phyloP scores from a whole-genome alignment of 192 early-diverging fungal species.

The Entophlyctis helioformis region DNA sequence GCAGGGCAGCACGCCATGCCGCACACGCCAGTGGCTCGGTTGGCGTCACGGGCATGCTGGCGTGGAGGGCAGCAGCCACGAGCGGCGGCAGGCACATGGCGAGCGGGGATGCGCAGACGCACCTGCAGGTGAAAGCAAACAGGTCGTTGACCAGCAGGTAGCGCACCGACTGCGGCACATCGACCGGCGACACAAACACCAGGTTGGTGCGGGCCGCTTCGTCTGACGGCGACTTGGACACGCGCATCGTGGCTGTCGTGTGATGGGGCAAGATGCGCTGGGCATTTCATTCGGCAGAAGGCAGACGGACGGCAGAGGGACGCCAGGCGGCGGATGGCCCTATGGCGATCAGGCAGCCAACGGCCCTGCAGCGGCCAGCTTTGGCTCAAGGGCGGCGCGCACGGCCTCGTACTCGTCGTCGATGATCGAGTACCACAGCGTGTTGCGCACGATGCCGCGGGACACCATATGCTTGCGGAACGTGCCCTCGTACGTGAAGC shows the following conservation, averaged over 20 bases:
- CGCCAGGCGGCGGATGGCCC: no score
- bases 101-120: constrained; percentile 1
- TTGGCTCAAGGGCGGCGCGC: not conserved
- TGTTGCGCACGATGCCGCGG: constrained; percentile 4
- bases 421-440: constrained; percentile 7
- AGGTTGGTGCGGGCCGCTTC: constrained; percentile 56
- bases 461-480: constrained; percentile 10
- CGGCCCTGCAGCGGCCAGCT: no score
- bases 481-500: constrained; percentile 12
- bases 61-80: not conserved
- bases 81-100: not conserved
- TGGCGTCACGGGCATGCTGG: no score
- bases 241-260: no score
- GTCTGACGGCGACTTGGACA: constrained; percentile 25
- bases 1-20: no score
- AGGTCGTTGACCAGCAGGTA: constrained; percentile 69
- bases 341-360: no score
- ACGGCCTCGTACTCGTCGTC: constrained; percentile 1
- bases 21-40: no score
- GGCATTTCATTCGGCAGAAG: no score
- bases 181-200: constrained; percentile 59
- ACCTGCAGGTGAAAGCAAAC: constrained; percentile 75
- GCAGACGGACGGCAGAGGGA: no score
- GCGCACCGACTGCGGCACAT: constrained; percentile 32
- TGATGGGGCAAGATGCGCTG: no score